phyloP scores from a whole-genome alignment of 2,329 filamentous ascomycete species.

The Corniculantispora saksenae region DNA sequence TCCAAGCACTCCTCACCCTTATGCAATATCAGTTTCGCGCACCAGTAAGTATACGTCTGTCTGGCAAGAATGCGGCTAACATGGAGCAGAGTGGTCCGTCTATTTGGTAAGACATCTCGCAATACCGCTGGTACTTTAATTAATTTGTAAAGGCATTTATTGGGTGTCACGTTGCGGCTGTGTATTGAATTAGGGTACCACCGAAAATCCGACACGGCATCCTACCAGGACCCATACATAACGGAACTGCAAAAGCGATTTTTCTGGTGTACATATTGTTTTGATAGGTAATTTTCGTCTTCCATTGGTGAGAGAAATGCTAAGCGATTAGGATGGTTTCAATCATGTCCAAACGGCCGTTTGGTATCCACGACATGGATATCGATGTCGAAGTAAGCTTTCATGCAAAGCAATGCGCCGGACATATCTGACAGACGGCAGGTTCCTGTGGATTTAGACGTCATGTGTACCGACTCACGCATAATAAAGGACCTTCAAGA shows the following conservation, averaged over 20 bases:
- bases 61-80: background rate
- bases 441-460: conserved; percentile 4
- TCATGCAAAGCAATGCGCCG: background rate
- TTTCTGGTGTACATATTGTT: conserved; percentile 17
- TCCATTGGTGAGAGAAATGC: background rate
- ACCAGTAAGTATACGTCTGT: background rate
- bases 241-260: conserved; percentile 12
- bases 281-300: conserved; percentile 2
- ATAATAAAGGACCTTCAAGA: background rate
- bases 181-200: conserved; percentile 15
- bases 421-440: background rate
- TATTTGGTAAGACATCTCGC: background rate
- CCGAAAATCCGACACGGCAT: background rate
- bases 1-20: conserved; percentile 9
- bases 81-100: background rate
- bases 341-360: conserved; percentile 13
- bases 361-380: conserved; percentile 12
- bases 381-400: conserved; percentile 11
- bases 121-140: background rate
- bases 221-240: conserved; percentile 3
- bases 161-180: conserved; percentile 5
- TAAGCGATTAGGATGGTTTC: conserved; percentile 7
- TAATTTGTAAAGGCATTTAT: background rate
- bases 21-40: conserved; percentile 17
- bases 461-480: conserved; percentile 1